A percentile compares a stretch with the other conserved stretches of the same genome.
phyloP scores from a whole-genome alignment of 2,329 filamentous ascomycete species.

The Monilinia fructicola region DNA sequence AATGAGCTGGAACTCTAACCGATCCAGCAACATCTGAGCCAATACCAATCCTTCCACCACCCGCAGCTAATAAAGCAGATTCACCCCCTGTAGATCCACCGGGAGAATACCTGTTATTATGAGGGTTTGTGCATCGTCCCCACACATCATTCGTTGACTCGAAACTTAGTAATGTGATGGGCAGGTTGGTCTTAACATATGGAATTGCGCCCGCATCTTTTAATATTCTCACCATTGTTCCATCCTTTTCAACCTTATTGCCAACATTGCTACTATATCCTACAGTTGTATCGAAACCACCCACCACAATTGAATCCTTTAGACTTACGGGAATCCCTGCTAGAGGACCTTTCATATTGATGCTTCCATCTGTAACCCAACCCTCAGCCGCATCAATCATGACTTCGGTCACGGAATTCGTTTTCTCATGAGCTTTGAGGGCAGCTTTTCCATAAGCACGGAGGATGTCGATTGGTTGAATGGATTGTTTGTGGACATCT shows the following conservation, averaged over 20 bases:
- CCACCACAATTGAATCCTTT: slow-evolving; percentile 78
- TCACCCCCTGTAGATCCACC: slow-evolving; percentile 77
- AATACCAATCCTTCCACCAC: slow-evolving; percentile 80
- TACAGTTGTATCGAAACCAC: slow-evolving; percentile 79
- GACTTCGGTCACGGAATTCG: slow-evolving; percentile 87
- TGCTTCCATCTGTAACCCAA: slow-evolving; percentile 59
- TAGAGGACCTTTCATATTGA: slow-evolving; percentile 77
- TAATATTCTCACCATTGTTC: slow-evolving; percentile 69
- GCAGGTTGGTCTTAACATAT: slow-evolving; percentile 90
- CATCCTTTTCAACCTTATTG: slow-evolving; percentile 75
- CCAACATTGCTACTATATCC: slow-evolving; percentile 74
- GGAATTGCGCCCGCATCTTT: slow-evolving; percentile 88
- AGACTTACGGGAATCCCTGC: slow-evolving; percentile 85
- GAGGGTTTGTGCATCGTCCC: slow-evolving; percentile 80
- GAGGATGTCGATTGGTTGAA: slow-evolving; percentile 71
- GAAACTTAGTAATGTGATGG: slow-evolving; percentile 61
- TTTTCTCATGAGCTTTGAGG: slow-evolving; percentile 77
- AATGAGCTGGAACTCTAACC: slow-evolving; percentile 83
- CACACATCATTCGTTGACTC: slow-evolving; percentile 63
- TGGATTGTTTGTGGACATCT: slow-evolving; percentile 68
- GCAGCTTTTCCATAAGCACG: slow-evolving; percentile 84
- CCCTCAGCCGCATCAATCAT: slow-evolving; percentile 75
- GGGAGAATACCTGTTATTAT: slow-evolving; percentile 79
- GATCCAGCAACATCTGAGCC: slow-evolving; percentile 87
- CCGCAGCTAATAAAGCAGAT: slow-evolving; percentile 75